Evolutionary conservation across 805 yeast genomes (phyloP).

Genomic region (Sugiyamaella americana): DNA sequence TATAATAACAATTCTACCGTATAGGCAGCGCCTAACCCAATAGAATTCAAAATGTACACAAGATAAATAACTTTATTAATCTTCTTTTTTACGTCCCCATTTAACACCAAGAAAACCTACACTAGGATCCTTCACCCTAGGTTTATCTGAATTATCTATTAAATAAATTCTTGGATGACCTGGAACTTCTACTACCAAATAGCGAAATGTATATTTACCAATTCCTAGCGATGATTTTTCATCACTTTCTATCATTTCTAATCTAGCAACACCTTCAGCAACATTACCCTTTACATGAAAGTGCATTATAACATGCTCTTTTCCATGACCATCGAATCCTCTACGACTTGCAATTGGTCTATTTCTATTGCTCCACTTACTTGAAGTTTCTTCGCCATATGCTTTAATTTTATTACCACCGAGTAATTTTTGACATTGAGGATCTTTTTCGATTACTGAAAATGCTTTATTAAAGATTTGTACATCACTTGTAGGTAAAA

Average conservation of each 20-base stretch:
- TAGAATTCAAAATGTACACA: background rate
- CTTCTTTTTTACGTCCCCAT: conserved; percentile 64
- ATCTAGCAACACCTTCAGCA: conserved; percentile 61
- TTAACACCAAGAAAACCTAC: conserved; percentile 71
- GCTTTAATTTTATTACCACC: conserved; percentile 66
- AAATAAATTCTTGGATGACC: conserved; percentile 63
- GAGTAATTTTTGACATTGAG: conserved; percentile 50
- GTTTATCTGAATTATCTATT: conserved; percentile 41
- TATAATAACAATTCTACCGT: too few relatives aligned
- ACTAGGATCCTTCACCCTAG: conserved; percentile 39
- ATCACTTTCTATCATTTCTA: conserved; percentile 55
- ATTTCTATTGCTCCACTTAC: conserved; percentile 73
- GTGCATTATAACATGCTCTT: conserved; percentile 75
- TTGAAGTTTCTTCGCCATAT: conserved; percentile 64
- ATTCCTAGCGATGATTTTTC: conserved; percentile 24
- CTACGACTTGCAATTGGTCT: conserved; percentile 70
- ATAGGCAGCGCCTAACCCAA: background rate
- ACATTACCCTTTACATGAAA: conserved; percentile 74
- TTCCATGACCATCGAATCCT: conserved; percentile 61
- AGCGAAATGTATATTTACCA: conserved; percentile 58
- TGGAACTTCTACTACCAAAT: conserved; percentile 69
- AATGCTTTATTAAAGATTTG: conserved; percentile 85
- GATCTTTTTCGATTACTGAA: conserved; percentile 63
- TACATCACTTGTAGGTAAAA: conserved; percentile 88
- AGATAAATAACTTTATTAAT: background rate